phyloP scores from a whole-genome alignment of 202 grass and related monocot species.

The Musa balbisiana region DNA sequence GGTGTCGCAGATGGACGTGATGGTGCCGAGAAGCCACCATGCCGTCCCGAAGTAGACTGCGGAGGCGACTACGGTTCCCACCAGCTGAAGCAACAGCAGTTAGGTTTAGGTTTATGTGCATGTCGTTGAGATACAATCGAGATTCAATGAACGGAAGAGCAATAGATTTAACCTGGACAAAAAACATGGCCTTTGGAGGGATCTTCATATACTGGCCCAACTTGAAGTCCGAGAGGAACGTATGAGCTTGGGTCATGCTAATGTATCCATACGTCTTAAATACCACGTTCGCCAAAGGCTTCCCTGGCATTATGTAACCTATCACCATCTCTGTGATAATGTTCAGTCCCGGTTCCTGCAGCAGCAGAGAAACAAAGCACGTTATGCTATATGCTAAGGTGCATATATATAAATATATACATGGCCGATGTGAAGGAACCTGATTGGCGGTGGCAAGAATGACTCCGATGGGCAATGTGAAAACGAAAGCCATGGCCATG shows the following conservation, averaged over 20 bases:
- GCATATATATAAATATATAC: no score
- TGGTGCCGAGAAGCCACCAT: constrained; percentile 30
- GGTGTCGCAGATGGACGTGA: constrained; percentile 31
- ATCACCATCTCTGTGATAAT: no score
- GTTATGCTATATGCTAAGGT: not conserved
- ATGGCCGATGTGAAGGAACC: not conserved
- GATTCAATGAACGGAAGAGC: no score
- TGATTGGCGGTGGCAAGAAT: constrained; percentile 33
- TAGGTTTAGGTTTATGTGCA: no score
- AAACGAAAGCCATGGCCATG: constrained; percentile 37
- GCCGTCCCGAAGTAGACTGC: constrained; percentile 34
- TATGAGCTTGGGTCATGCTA: constrained; percentile 34
- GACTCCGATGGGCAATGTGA: constrained; percentile 40
- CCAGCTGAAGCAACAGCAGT: not conserved
- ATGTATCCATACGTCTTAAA: constrained; percentile 51
- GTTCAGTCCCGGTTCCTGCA: no score
- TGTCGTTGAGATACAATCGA: no score
- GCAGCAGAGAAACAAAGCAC: no score
- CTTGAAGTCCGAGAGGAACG: constrained; percentile 36
- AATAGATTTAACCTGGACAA: constrained; percentile 19
- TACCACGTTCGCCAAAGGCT: constrained; percentile 38
- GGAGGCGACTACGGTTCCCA: constrained; percentile 28
- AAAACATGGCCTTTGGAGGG: constrained; percentile 36
- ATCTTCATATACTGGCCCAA: constrained; percentile 51
- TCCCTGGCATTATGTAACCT: no score